A percentile compares a stretch with the other conserved stretches of the same genome.
Evolutionary conservation across 768 basidiomycete species (phyloP).

Genomic region (Pisolithus sp.): DNA sequence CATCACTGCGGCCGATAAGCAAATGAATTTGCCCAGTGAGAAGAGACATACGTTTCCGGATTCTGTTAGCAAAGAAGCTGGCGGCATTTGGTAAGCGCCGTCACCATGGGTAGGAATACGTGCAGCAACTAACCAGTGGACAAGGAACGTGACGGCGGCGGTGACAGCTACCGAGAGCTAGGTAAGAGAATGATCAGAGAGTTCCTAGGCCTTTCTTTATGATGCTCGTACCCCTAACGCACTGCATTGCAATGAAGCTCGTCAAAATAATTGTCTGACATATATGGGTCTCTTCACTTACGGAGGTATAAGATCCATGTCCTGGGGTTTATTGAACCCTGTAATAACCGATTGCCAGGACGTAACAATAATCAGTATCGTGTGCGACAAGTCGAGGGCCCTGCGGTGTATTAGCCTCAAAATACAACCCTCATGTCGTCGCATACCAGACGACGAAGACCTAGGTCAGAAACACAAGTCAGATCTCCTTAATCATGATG

Average conservation of each 20-base stretch:
- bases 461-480: slow-evolving; percentile 3
- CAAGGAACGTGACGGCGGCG: slow-evolving; percentile 25
- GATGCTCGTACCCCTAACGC: slow-evolving; percentile 21
- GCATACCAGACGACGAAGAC: slow-evolving; percentile 22
- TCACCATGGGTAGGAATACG: background rate
- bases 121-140: slow-evolving; percentile 22
- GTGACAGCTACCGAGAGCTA: slow-evolving; percentile 29
- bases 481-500: background rate
- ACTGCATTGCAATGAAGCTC: slow-evolving; percentile 4
- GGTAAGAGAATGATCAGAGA: background rate
- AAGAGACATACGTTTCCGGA: slow-evolving; percentile 23
- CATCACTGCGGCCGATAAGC: slow-evolving; percentile 19
- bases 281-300: slow-evolving; percentile 7
- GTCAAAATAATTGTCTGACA: no score
- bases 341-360: slow-evolving; percentile 24
- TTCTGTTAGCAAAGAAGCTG: slow-evolving; percentile 30
- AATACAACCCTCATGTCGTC: background rate
- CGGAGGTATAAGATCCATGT: slow-evolving; percentile 25
- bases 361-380: slow-evolving; percentile 18
- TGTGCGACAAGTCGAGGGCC: slow-evolving; percentile 24
- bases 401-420: background rate
- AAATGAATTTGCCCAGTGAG: no score
- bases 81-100: background rate
- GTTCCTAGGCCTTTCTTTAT: background rate
- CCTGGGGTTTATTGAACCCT: slow-evolving; percentile 18